A percentile compares a stretch with the other conserved stretches of the same genome.
phyloP scores from a whole-genome alignment of 75 land plant species.

The Azolla pinnata region DNA sequence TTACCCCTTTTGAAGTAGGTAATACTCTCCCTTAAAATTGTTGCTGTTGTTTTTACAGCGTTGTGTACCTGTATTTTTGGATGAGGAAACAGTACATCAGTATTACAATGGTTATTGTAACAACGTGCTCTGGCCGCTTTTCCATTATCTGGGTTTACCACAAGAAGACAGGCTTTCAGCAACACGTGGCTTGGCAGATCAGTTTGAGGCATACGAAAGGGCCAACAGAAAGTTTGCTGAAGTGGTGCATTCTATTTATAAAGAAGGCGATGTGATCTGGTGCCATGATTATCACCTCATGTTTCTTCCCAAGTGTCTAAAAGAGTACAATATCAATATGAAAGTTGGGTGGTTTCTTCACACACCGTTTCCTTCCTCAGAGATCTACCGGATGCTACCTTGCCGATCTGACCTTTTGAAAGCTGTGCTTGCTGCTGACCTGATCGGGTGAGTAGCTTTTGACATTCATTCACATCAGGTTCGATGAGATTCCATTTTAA shows the following conservation, averaged over 20 bases:
- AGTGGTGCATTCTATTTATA: constrained; percentile 71
- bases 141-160: constrained; percentile 95
- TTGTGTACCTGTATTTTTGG: constrained; percentile 94
- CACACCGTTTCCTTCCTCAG: constrained; percentile 98
- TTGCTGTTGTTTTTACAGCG: constrained; percentile 33
- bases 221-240: constrained; percentile 97
- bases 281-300: constrained; percentile 99
- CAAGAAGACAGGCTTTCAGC: constrained; percentile 99
- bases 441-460: constrained; percentile 72
- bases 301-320: constrained; percentile 89
- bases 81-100: constrained; percentile 95
- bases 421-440: constrained; percentile 93
- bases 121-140: constrained; percentile 97
- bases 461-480: too few species aligned
- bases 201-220: constrained; percentile 92
- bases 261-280: constrained; percentile 98
- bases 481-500: too few species aligned
- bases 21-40: too few species aligned
- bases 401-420: constrained; percentile 75
- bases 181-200: constrained; percentile 89
- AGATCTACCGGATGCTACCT: constrained; percentile 90
- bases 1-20: too few species aligned
- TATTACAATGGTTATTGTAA: constrained; percentile 99
- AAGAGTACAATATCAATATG: constrained; percentile 58
- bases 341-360: constrained; percentile 99